These are phyloP conservation scores for Bocquillonia castaneifolia DNA, from an alignment of 441 rosid species.

Conservation along the genomic window DNA sequence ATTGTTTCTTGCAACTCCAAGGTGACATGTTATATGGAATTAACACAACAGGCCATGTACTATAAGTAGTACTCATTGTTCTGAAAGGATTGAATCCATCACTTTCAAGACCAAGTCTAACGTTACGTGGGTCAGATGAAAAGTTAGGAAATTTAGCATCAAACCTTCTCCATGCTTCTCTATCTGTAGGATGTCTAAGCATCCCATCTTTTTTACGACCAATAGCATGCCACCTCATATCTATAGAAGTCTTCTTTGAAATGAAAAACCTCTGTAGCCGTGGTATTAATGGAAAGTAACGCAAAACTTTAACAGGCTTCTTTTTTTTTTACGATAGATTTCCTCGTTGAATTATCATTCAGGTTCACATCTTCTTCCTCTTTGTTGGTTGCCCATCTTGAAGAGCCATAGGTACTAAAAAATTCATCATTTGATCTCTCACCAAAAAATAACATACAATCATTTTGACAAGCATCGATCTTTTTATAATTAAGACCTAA, in stretches of 20 bases:
- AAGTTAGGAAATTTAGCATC: neutral
- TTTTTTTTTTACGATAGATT: neutral
- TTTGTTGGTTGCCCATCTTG: neutral
- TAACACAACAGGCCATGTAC: constrained; percentile 9
- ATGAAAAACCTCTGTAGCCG: constrained; percentile 3
- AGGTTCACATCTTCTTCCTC: neutral
- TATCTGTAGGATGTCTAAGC: neutral
- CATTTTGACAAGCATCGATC: neutral
- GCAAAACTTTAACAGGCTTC: constrained; percentile 4
- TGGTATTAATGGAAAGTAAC: constrained; percentile 18
- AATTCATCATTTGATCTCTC: neutral
- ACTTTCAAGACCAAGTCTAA: neutral
- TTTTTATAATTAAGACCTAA: constrained; percentile 7
- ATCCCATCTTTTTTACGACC: neutral
- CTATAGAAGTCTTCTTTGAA: neutral
- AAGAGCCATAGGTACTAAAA: neutral
- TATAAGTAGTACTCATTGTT: neutral
- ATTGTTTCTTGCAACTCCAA: neutral
- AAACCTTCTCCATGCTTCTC: neutral
- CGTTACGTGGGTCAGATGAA: neutral
- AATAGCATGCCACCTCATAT: constrained; percentile 14
- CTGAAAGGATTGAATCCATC: constrained; percentile 7
- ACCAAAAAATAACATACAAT: neutral
- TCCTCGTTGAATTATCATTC: neutral
- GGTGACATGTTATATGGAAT: constrained; percentile 1